phyloP scores from a whole-genome alignment of 371 early-diverging fungal genomes.

The Zancudomyces culisetae region DNA sequence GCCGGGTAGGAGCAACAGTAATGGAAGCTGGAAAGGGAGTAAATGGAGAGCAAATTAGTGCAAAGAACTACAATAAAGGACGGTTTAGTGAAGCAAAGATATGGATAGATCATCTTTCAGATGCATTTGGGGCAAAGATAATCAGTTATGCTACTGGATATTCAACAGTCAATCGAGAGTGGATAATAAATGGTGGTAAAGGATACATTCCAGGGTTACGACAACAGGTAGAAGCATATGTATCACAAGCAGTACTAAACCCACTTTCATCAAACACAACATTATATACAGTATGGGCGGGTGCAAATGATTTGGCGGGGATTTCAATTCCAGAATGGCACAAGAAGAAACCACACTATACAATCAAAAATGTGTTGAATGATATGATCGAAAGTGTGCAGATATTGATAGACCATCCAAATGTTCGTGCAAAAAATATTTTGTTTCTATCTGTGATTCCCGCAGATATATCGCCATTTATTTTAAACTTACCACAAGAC shows the following conservation, averaged over 20 bases:
- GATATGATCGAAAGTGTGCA: background rate
- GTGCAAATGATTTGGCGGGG: background rate
- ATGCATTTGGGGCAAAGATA: constrained; percentile 8
- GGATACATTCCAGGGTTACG: background rate
- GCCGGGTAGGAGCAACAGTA: too few species aligned
- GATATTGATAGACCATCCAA: background rate
- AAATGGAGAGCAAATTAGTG: too few species aligned
- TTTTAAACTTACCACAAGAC: background rate
- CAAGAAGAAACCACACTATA: background rate
- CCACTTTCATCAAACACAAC: background rate
- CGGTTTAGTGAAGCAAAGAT: constrained; percentile 8
- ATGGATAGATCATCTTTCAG: constrained; percentile 14
- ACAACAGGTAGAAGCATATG: background rate
- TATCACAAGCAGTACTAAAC: background rate
- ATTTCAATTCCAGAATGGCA: background rate
- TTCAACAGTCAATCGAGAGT: background rate
- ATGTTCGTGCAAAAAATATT: constrained; percentile 3
- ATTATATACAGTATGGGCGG: background rate
- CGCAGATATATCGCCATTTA: background rate
- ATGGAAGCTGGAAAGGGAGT: too few species aligned
- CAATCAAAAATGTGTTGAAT: background rate
- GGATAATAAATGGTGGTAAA: background rate
- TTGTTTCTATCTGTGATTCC: constrained; percentile 6
- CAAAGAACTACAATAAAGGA: background rate
- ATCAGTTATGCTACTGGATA: constrained; percentile 8